phyloP scores from a whole-genome alignment of 2,329 filamentous ascomycete genomes.

The Thermothelomyces thermophilus region DNA sequence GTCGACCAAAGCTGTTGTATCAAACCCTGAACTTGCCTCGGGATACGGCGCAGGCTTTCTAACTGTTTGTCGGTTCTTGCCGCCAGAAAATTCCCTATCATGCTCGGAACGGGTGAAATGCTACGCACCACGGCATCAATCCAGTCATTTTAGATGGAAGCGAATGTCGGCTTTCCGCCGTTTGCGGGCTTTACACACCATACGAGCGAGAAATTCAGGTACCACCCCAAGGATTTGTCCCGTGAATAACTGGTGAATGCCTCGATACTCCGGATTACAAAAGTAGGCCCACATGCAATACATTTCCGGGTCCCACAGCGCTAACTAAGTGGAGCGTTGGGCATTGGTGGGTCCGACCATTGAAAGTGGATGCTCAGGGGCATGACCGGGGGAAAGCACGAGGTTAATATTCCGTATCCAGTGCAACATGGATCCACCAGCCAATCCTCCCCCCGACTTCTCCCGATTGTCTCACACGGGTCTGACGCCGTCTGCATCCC shows the following conservation, averaged over 20 bases:
- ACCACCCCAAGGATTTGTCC: not conserved
- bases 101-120: not conserved
- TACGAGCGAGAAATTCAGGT: not conserved
- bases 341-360: conserved; percentile 12
- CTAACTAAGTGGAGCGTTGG: conserved; percentile 7
- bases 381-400: conserved; percentile 17
- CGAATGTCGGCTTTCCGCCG: not conserved
- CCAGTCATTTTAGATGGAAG: not conserved
- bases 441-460: conserved; percentile 17
- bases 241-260: no score
- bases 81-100: conserved; percentile 9
- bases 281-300: conserved; percentile 3
- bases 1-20: no score
- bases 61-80: not conserved
- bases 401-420: no score
- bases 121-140: not conserved
- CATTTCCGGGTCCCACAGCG: no score
- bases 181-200: not conserved
- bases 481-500: not conserved
- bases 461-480: conserved; percentile 14
- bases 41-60: conserved; percentile 5
- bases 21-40: conserved; percentile 7
- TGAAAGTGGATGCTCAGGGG: conserved; percentile 18
- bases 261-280: no score
- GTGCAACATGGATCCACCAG: conserved; percentile 18